Evolutionary conservation across 2,329 filamentous ascomycete species (phyloP).

Genomic region (Endothia cerciana): DNA sequence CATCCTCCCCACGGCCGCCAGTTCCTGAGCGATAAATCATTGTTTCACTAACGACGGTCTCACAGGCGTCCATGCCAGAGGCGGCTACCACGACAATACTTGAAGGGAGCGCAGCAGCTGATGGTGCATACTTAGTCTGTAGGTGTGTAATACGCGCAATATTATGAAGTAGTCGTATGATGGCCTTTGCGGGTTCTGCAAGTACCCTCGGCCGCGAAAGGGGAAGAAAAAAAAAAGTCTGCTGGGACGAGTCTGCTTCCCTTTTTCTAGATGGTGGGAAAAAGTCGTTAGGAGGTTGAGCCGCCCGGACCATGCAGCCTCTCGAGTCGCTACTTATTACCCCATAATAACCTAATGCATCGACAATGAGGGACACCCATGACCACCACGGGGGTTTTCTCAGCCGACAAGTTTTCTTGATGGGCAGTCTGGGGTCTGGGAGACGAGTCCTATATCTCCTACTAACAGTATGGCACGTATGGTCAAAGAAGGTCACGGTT

Average conservation of each 20-base stretch:
- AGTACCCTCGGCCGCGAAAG: not conserved
- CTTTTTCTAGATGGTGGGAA: slow-evolving; percentile 1
- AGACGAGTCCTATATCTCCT: not conserved
- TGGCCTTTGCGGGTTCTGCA: not conserved
- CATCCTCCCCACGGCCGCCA: not conserved
- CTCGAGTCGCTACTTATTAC: slow-evolving; percentile 24
- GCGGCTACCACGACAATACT: not conserved
- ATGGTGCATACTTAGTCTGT: not conserved
- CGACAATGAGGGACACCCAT: not conserved
- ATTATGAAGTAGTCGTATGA: not conserved
- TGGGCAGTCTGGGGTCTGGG: not conserved
- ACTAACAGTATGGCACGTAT: too few species aligned
- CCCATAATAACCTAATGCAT: slow-evolving; percentile 30
- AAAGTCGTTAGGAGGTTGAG: not conserved
- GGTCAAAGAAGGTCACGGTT: not conserved
- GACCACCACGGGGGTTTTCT: not conserved
- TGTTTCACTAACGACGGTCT: not conserved
- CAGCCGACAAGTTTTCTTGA: not conserved
- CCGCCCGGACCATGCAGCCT: not conserved
- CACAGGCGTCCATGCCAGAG: not conserved
- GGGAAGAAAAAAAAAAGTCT: not conserved
- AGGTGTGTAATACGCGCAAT: not conserved
- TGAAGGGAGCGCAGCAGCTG: not conserved
- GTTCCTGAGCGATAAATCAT: not conserved
- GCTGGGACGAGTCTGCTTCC: not conserved